Percentiles rank a stretch among this genome's conserved stretches.
These are phyloP conservation scores for Shiraia bambusicola DNA, from an alignment of 2,329 filamentous ascomycete genomes.

Conservation along the genomic window DNA sequence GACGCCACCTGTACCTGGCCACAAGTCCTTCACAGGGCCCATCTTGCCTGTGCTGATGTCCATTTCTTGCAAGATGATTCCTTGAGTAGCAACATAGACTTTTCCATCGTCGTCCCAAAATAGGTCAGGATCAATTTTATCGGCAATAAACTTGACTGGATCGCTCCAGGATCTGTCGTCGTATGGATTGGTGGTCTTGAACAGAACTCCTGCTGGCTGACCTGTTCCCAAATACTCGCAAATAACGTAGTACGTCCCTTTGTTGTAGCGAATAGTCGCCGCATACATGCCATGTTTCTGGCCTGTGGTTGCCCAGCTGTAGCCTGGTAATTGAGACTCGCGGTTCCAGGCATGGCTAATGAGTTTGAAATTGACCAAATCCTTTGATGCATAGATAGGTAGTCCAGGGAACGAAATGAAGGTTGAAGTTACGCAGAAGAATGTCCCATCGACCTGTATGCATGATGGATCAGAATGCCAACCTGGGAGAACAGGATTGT, in stretches of 20 bases:
- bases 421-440: slow-evolving; percentile 55
- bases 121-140: slow-evolving; percentile 50
- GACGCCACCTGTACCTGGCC: slow-evolving; percentile 41
- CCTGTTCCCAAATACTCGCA: slow-evolving; percentile 13
- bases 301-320: slow-evolving; percentile 10
- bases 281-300: slow-evolving; percentile 26
- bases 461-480: slow-evolving; percentile 54
- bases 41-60: slow-evolving; percentile 37
- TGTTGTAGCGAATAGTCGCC: slow-evolving; percentile 24
- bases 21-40: slow-evolving; percentile 28
- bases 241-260: slow-evolving; percentile 25
- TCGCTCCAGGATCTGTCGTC: slow-evolving; percentile 18
- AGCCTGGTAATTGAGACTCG: slow-evolving; percentile 16
- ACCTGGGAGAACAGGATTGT: slow-evolving; percentile 53
- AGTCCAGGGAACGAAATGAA: slow-evolving; percentile 56
- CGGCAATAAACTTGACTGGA: slow-evolving; percentile 25
- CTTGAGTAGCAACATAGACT: slow-evolving; percentile 46
- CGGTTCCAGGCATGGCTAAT: slow-evolving; percentile 23
- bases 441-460: slow-evolving; percentile 46
- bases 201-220: slow-evolving; percentile 9
- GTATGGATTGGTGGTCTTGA: slow-evolving; percentile 18
- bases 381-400: slow-evolving; percentile 53
- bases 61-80: slow-evolving; percentile 33
- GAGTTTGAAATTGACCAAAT: slow-evolving; percentile 39
- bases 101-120: slow-evolving; percentile 61